Evolutionary conservation across 2,329 filamentous ascomycete genomes (phyloP).

Genomic region (Fusarium mundagurra): DNA sequence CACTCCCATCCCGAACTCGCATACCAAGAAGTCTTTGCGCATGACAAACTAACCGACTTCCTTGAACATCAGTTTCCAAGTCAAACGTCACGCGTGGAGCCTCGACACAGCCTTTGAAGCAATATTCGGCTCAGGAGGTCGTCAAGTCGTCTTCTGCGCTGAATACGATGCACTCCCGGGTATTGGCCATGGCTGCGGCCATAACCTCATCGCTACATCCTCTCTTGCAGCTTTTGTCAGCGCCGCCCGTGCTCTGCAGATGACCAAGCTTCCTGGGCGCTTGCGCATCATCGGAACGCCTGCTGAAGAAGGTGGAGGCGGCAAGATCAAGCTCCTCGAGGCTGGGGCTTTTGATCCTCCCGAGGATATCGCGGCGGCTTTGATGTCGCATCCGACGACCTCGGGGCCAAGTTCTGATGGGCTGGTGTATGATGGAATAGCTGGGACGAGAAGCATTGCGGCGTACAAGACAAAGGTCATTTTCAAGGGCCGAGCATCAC

Average conservation of each 20-base stretch:
- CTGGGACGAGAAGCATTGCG: background rate
- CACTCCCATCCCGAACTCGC: background rate
- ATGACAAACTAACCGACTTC: background rate
- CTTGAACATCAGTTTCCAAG: background rate
- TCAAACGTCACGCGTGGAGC: background rate
- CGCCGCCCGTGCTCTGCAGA: background rate
- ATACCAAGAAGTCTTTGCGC: background rate
- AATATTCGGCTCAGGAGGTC: background rate
- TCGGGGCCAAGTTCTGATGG: background rate
- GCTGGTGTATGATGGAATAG: background rate
- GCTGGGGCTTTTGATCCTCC: background rate
- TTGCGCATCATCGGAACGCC: background rate
- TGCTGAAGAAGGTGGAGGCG: background rate
- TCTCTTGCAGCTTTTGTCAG: background rate
- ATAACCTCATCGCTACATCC: background rate
- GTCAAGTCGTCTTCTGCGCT: background rate
- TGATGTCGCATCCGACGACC: background rate
- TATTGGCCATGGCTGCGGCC: background rate
- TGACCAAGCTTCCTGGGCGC: background rate
- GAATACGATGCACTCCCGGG: background rate
- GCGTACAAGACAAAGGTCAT: background rate
- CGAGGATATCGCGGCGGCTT: background rate
- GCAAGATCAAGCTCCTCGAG: background rate
- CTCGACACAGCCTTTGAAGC: background rate
- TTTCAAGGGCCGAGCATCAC: background rate